Evolutionary conservation across 805 yeast genomes (phyloP), one percentile per base, ranked within the genome.

Genomic region (Geotrichum ghanense): DNA sequence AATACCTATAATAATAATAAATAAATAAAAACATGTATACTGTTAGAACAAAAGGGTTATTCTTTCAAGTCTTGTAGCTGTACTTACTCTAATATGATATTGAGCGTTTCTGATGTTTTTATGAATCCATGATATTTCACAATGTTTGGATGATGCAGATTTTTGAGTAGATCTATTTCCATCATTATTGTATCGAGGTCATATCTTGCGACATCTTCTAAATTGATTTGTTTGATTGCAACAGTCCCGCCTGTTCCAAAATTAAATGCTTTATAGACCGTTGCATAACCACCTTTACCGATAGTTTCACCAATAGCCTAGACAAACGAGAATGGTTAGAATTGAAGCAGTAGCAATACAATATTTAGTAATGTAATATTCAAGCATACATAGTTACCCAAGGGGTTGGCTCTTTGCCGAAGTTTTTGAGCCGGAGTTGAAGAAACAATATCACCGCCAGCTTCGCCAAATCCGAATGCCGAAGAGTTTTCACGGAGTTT

Each of bases 231-330:
- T 60, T 87, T 87, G 21, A 88, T 76, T 1, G 95, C 95, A 3
- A 85, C 83, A 2, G 78, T 71, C 45, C 78, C 80, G 4, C 77
- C 76, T 0, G 89, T 83, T 46, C 67, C 69, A 49, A 73, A 64
- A 55, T 87, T 83, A 23, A 79, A 65, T 0, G 90, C 95, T 49
- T 75, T 73, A 62, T 81, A 88, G 3, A 90, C 97, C 35, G 76
- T 75, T 1, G 97, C 97, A 60, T 79, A 88, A 0, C 97, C 97
- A 1, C 98, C 98, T 50, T 76, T 76, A 2, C 97, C 98, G 2
- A 92, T 69, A 31, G 81, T 73, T 43, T 78, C 82, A 43, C 73
- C 73, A 16, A 69, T 6, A 17, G 20, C 12, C 23, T 16, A 22
- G 22, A 24, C 37, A 31, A n/a, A 19, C 16, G 12, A 31, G 37